Base-by-base conservation (phyloP, 2,329 filamentous ascomycete species). In the Ophiosphaerella herpotricha region DNA sequence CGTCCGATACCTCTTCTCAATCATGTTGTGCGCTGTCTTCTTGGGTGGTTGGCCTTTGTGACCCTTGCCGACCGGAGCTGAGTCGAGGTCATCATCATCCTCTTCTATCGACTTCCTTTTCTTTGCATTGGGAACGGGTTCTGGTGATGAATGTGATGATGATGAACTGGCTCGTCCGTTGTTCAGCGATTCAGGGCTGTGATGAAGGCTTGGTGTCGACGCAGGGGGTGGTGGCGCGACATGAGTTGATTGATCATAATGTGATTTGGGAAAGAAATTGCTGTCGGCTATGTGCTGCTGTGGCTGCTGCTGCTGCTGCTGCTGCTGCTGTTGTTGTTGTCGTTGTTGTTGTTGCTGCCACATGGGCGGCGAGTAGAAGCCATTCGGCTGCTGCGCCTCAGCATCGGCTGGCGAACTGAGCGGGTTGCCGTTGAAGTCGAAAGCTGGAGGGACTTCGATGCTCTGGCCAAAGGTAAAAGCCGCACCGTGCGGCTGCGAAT, bases 21-120 rank as follows among this genome's bases (percentile, higher is more conserved):
- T 97, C 82, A 97, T 94, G 74, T 97, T 97, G 75, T 97, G 93
- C 2, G 93, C 91, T 29, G 92, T 95, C 81, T 97, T 97, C 80
- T 96, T 97, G 50, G 78, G 78, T 23, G 77, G 82, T 43, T 70
- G 81, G 21, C 67, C 78, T 64, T 81, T 85, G 61, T 78, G 82
- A 59, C 81, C 82, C 43, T 83, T 72, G n/a, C 57, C 59, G 1
- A 63, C 52, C 73, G 26, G 81, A 75, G 39, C 84, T 79, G 53
- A 41, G 11, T 87, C 84, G 41, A 85, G 83, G 4, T 84, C 83
- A 3, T 84, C 78, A 18, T 85, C 83, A 2, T 84, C 79, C 31
- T 85, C 80, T 5, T 64, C 60, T 11, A 67, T 57, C n/a, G 71
- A 71, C 54, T 75, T 75, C 23, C 72, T 66, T 64, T 74, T 74